These are phyloP conservation scores for Farysia itapuensis DNA, from an alignment of 1,284 basidiomycete genomes.

Conservation along the genomic window DNA sequence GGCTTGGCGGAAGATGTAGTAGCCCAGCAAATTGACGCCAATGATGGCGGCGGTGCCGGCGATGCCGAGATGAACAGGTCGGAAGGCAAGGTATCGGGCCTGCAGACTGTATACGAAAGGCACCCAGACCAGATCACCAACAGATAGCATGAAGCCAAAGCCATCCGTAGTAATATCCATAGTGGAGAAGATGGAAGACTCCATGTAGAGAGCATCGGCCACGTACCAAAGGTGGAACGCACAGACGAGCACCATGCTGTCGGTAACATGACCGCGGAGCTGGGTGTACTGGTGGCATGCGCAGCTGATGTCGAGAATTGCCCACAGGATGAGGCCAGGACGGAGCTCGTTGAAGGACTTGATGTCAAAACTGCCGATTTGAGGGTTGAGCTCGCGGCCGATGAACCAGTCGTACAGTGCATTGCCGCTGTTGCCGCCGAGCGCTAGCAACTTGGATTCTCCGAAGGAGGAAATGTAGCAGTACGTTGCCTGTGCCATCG, in stretches of 20 bases:
- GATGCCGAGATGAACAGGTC: slow-evolving; percentile 76
- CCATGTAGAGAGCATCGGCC: slow-evolving; percentile 66
- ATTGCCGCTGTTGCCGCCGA: slow-evolving; percentile 88
- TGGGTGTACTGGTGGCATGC: slow-evolving; percentile 84
- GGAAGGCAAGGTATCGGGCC: slow-evolving; percentile 88
- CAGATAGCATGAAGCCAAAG: slow-evolving; percentile 96
- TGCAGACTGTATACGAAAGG: slow-evolving; percentile 93
- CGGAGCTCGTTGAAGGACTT: slow-evolving; percentile 83
- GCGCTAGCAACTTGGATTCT: slow-evolving; percentile 70
- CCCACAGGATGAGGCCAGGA: slow-evolving; percentile 94
- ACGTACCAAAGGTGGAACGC: slow-evolving; percentile 87
- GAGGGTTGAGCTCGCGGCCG: slow-evolving; percentile 90
- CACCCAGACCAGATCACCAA: slow-evolving; percentile 91
- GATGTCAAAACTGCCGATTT: slow-evolving; percentile 83
- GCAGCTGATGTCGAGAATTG: slow-evolving; percentile 86
- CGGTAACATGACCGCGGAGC: slow-evolving; percentile 73
- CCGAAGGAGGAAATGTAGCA: slow-evolving; percentile 77
- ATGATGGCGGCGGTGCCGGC: slow-evolving; percentile 69
- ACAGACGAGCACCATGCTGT: slow-evolving; percentile 88
- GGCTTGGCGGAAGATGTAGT: slow-evolving; percentile 84
- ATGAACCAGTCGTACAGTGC: slow-evolving; percentile 94
- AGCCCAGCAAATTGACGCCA: slow-evolving; percentile 73
- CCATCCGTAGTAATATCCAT: slow-evolving; percentile 99
- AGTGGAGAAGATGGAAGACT: slow-evolving; percentile 77
- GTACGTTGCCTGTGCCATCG: slow-evolving; percentile 67